A percentile compares a stretch with the other conserved stretches of the same genome.
phyloP scores from a whole-genome alignment of 805 yeast species.

The Pichia manshurica region DNA sequence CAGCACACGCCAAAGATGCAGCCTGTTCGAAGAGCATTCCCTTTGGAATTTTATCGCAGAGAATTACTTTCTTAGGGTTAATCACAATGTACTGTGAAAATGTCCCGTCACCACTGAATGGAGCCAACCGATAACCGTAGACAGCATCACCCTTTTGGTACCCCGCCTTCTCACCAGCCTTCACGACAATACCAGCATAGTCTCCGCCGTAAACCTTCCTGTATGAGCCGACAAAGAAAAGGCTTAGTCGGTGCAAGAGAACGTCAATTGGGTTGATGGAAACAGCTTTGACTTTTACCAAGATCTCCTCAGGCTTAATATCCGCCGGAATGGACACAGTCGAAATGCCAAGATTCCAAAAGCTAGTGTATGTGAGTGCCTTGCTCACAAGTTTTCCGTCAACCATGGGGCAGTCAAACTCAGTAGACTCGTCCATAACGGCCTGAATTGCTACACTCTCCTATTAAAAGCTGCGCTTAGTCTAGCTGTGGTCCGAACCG shows the following conservation, averaged over 20 bases:
- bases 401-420: neutral
- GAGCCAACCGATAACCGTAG: constrained; percentile 13
- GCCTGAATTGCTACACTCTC: too few species aligned
- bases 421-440: neutral
- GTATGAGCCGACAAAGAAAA: constrained; percentile 9
- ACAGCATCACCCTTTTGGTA: constrained; percentile 20
- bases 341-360: constrained; percentile 9
- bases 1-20: constrained; percentile 59
- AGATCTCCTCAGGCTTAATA: constrained; percentile 14
- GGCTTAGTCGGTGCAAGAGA: constrained; percentile 10
- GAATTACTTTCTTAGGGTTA: constrained; percentile 25
- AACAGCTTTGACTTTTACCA: constrained; percentile 18
- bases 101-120: constrained; percentile 33
- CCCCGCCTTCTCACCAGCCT: constrained; percentile 18
- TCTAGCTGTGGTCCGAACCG: too few species aligned
- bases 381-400: constrained; percentile 9
- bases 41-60: constrained; percentile 38
- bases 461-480: too few species aligned
- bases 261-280: constrained; percentile 23
- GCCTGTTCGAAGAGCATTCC: constrained; percentile 48
- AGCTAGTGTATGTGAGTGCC: constrained; percentile 16
- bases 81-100: constrained; percentile 39
- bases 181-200: constrained; percentile 21
- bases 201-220: constrained; percentile 22
- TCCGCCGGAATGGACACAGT: constrained; percentile 6